phyloP scores from a whole-genome alignment of 1,284 basidiomycete species.

The Leccinum solheimii region DNA sequence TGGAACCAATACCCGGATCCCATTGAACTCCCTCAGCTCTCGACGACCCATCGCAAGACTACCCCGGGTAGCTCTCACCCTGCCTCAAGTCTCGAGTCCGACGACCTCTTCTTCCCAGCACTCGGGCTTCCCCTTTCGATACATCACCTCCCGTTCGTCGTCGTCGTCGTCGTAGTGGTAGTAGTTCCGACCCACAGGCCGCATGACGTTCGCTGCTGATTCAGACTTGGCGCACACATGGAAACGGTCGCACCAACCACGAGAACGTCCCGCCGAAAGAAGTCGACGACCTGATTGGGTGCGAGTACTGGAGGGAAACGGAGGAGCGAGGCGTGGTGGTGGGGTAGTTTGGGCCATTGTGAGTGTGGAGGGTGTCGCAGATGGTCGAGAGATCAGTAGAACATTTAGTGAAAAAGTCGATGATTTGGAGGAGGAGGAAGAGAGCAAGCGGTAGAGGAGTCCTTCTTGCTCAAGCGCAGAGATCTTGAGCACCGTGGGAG shows the following conservation, averaged over 20 bases:
- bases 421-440: not conserved
- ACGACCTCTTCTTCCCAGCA: not conserved
- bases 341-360: too few species aligned
- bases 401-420: not conserved
- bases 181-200: too few species aligned
- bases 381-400: not conserved
- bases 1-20: too few species aligned
- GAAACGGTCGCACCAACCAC: constrained; percentile 3
- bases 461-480: too few species aligned
- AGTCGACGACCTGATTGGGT: constrained; percentile 25
- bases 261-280: constrained; percentile 27
- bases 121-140: not conserved
- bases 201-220: not conserved
- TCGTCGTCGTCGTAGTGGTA: not conserved
- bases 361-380: not conserved
- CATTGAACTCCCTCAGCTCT: too few species aligned
- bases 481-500: too few species aligned
- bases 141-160: not conserved
- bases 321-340: constrained; percentile 27
- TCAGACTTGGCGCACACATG: not conserved
- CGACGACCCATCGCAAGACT: too few species aligned
- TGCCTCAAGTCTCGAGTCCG: not conserved
- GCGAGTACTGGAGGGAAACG: constrained; percentile 27
- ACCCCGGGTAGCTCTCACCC: too few species aligned
- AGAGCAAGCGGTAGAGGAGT: too few species aligned